Base-by-base conservation (phyloP, 495 filamentous ascomycete genomes). In the Neurospora discreta region DNA sequence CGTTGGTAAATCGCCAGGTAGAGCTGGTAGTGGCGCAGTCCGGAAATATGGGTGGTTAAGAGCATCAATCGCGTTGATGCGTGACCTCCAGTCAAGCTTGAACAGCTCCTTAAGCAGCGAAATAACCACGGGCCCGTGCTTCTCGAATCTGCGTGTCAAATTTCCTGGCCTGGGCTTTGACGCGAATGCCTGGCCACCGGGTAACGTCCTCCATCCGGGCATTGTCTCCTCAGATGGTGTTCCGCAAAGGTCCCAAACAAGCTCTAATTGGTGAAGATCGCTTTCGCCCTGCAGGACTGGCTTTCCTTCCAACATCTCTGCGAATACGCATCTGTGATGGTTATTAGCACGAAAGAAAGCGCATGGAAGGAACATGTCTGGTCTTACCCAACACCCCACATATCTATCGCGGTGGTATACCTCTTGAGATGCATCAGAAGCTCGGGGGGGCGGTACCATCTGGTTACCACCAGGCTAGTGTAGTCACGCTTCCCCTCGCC, bases 371-470 rank as follows among this genome's bases (percentile, higher is more conserved):
- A 43, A 71, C 67, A 65, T 33, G 52, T 65, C 52, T 18, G 6
- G 15, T 33, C 85, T 84, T 86, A 95, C 91, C 95, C 95, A 76
- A 97, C 94, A 77, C 95, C 95, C 95, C 95, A 99, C 85, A 98
- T 87, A 81, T 99, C 95, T 79, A 99, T 97, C 4, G 95, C 94
- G 30, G 95, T 92, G 40, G 95, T 99, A 78, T 99, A 99, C 71
- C 85, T 86, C 73, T 91, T 90, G 13, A 98, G 86, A 68, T 93
- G 90, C 42, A 99, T 84, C 30, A 99, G 84, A 10, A 99, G 85
- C 84, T 99, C 95, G 15, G 95, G 95, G 72, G 95, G 95, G 38
- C 95, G 87, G 77, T 99, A 99, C 95, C 95, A 99, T 71, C 95
- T 84, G 43, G 95, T 99, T 20, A 99, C 95, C 38, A 99, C 95